Evolutionary conservation across 352 stramenopile species (phyloP), one percentile per base, ranked within the genome.

Genomic region (Globisporangium solare): DNA sequence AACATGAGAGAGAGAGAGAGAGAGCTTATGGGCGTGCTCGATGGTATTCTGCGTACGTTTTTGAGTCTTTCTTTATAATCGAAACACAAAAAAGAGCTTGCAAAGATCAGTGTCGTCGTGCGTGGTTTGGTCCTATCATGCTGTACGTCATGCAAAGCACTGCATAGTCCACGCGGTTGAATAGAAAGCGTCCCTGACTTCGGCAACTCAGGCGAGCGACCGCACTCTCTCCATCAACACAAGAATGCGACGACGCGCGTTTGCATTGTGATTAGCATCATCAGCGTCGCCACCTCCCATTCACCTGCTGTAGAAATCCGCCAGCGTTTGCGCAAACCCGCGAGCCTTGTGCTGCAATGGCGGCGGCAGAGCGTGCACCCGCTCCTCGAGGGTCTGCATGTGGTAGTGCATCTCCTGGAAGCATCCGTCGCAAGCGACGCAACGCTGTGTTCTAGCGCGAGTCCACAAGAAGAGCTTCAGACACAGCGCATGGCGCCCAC

Each of bases 361-460:
- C 6, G 72, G 73, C 18, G 39, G 17, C 31, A 69, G 66, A 32
- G 73, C 70, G 14, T 50, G 69, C 12, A 48, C 53, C 22, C 46
- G 67, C 13, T 74, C 48, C 13, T 72, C 60, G 12, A 87, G 53
- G 1, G 60, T 45, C 21, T 78, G 64, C 37, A 87, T 55, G 12
- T 73, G 66, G 20, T 67, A 67, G 13, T 85, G 65, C 58, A 93
- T 85, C 24, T 89, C 75, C 39, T 87, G 68, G 56, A 93, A 93
- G 27, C 73, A 81, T 10, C 55, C 51, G 50, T 90, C 75, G 51
- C 83, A 93, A 27, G 65, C 63, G 11, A 72, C 70, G 60, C 80
- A 93, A 4, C 79, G 73, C 62, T 88, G 69, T 14, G 61, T 61
- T 53, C 80, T 87, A 40, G 40, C 18, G 20, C 13, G 47, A 54